Evolutionary conservation across 257 asterid genomes (phyloP).

Genomic region (Salvia rosmarinus): DNA sequence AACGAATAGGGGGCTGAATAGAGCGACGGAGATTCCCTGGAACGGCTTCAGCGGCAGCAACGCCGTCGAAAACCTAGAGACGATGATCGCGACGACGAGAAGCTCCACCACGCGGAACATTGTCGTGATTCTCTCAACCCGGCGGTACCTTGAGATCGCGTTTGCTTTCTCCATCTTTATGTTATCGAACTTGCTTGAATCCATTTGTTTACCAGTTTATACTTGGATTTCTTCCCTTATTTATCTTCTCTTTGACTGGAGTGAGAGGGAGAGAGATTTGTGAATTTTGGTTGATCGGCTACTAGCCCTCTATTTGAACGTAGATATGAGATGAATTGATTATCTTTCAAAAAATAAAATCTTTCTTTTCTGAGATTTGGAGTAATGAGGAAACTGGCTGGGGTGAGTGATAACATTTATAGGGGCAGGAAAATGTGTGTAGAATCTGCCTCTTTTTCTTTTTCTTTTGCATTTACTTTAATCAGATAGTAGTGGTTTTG

Average conservation of each 20-base stretch:
- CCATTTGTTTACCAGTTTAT: conserved; percentile 34
- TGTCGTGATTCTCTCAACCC: conserved; percentile 38
- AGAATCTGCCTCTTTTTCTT: conserved; percentile 20
- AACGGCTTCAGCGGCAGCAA: conserved; percentile 38
- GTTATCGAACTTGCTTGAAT: conserved; percentile 42
- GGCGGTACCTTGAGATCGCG: conserved; percentile 41
- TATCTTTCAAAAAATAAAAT: too few species aligned
- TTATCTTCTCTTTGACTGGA: not conserved
- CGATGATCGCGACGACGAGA: conserved; percentile 38
- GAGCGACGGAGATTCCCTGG: conserved; percentile 45
- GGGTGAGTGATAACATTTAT: conserved; percentile 31
- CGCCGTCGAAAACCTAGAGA: conserved; percentile 50
- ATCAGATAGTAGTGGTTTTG: conserved; percentile 32
- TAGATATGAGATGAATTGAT: not conserved
- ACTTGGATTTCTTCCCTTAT: not conserved
- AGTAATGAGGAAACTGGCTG: conserved; percentile 20
- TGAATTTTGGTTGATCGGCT: too few species aligned
- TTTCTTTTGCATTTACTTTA: conserved; percentile 17
- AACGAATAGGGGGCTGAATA: conserved; percentile 66
- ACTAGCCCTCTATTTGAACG: not conserved
- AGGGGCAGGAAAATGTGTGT: conserved; percentile 9
- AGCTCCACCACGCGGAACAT: conserved; percentile 54
- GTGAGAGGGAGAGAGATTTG: not conserved
- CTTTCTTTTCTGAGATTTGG: too few species aligned
- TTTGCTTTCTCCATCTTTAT: conserved; percentile 53